Percentiles rank a stretch among this genome's conserved stretches.
These are phyloP conservation scores for Gorgonomyces haynaldii DNA, from an alignment of 192 early-diverging fungal genomes.

Conservation along the genomic window DNA sequence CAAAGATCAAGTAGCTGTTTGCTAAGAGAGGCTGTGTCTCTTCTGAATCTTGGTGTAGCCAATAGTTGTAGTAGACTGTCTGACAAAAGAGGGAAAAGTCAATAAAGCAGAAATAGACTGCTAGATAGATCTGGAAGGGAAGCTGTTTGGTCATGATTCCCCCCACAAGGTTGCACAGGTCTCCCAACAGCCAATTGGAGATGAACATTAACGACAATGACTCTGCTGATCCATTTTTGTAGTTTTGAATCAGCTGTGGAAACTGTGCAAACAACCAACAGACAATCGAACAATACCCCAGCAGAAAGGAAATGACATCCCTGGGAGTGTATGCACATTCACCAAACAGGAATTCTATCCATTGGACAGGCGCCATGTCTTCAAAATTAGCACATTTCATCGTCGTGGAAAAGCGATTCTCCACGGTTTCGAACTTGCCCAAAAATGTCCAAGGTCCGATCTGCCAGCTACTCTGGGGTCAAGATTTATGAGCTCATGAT, in stretches of 20 bases:
- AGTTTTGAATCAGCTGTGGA: slow-evolving; percentile 55
- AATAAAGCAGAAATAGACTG: slow-evolving; percentile 32
- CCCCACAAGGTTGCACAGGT: slow-evolving; percentile 58
- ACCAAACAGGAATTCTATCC: too few relatives aligned
- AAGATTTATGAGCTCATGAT: slow-evolving; percentile 65
- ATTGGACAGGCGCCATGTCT: too few relatives aligned
- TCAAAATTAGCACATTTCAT: too few relatives aligned
- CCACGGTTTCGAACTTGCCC: too few relatives aligned
- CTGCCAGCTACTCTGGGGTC: slow-evolving; percentile 35
- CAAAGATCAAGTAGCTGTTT: not conserved
- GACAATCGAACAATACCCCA: slow-evolving; percentile 50
- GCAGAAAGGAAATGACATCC: not conserved
- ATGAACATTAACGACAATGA: slow-evolving; percentile 45
- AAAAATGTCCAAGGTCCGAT: slow-evolving; percentile 7
- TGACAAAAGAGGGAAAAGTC: slow-evolving; percentile 27
- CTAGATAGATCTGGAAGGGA: slow-evolving; percentile 59
- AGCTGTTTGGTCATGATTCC: slow-evolving; percentile 59
- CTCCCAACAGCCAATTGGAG: slow-evolving; percentile 58
- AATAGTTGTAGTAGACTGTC: slow-evolving; percentile 11
- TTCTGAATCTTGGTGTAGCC: not conserved
- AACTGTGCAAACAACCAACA: slow-evolving; percentile 65
- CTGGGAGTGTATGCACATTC: not conserved
- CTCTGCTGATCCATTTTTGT: slow-evolving; percentile 28
- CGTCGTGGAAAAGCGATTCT: too few relatives aligned
- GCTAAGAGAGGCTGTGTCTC: not conserved